Conservation (phyloP, 1,284 basidiomycete species). For the Chalciporus sp. region DNA sequence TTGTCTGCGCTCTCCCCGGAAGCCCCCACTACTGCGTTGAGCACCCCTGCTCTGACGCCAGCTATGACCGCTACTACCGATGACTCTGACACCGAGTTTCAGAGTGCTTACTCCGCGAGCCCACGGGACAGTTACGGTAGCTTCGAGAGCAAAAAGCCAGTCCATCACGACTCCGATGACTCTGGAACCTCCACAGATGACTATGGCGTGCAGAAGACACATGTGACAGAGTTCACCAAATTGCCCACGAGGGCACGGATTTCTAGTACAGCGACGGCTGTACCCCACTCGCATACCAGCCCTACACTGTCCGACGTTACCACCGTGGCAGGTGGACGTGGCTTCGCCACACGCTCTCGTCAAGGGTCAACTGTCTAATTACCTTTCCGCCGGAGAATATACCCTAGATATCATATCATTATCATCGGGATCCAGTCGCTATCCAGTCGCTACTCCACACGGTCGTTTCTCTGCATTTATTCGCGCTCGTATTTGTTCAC, state of each 20-base stretch:
- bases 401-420: constrained; percentile 28
- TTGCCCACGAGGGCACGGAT: constrained; percentile 43
- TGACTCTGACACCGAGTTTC: constrained; percentile 82
- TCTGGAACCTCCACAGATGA: constrained; percentile 37
- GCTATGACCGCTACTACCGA: constrained; percentile 56
- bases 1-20: constrained; percentile 37
- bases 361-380: constrained; percentile 17
- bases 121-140: constrained; percentile 64
- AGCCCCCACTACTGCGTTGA: constrained; percentile 33
- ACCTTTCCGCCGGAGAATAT: constrained; percentile 24
- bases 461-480: constrained; percentile 22
- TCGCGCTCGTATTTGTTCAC: constrained; percentile 31
- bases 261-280: constrained; percentile 48
- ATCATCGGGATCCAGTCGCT: constrained; percentile 21
- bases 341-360: constrained; percentile 23
- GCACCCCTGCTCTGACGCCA: constrained; percentile 45
- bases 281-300: constrained; percentile 32
- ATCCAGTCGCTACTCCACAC: constrained; percentile 19
- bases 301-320: constrained; percentile 43
- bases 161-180: constrained; percentile 35
- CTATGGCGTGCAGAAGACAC: constrained; percentile 24
- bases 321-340: constrained; percentile 32
- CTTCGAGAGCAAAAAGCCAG: constrained; percentile 32
- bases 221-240: constrained; percentile 36
- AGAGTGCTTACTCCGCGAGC: constrained; percentile 78